These are phyloP conservation scores for Imleria badia DNA, from an alignment of 768 basidiomycete genomes.

Conservation along the genomic window DNA sequence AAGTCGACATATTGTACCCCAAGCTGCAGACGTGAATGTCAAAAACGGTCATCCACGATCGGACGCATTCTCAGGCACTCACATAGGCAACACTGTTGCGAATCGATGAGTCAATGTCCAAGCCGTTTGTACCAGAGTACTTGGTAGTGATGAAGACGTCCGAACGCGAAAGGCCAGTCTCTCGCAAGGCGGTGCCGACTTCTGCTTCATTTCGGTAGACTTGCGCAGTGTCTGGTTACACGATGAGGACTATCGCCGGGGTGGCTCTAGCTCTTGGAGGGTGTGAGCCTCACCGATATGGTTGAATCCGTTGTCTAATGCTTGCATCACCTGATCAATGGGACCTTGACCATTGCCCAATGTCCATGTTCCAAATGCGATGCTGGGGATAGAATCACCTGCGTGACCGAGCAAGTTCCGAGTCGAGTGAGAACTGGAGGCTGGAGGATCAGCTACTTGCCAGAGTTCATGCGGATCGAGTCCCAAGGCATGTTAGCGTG, in stretches of 20 bases:
- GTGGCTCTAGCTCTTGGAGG: background rate
- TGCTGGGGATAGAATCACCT: slow-evolving; percentile 47
- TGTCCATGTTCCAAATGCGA: slow-evolving; percentile 70
- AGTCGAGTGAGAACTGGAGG: background rate
- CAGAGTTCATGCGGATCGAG: slow-evolving; percentile 57
- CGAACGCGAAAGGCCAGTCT: slow-evolving; percentile 55
- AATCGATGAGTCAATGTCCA: slow-evolving; percentile 57
- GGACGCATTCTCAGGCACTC: slow-evolving; percentile 14
- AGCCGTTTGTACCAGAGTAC: slow-evolving; percentile 50
- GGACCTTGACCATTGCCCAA: slow-evolving; percentile 54
- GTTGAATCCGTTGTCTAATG: slow-evolving; percentile 57
- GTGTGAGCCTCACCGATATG: slow-evolving; percentile 51
- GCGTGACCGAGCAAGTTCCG: background rate
- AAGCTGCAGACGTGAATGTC: slow-evolving; percentile 39
- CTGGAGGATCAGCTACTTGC: slow-evolving; percentile 31
- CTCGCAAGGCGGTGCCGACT: slow-evolving; percentile 38
- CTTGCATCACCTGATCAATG: slow-evolving; percentile 59
- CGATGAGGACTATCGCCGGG: background rate
- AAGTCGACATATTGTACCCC: slow-evolving; percentile 66
- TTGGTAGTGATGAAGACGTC: slow-evolving; percentile 71
- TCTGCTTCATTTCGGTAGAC: slow-evolving; percentile 61
- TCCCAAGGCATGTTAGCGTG: slow-evolving; percentile 57
- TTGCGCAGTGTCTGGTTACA: slow-evolving; percentile 60
- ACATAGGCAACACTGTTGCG: slow-evolving; percentile 57
- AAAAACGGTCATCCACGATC: background rate